A percentile compares a stretch with the other conserved stretches of the same genome.
Conservation (phyloP, 352 stramenopile species). For the Plasmopara muralis region DNA sequence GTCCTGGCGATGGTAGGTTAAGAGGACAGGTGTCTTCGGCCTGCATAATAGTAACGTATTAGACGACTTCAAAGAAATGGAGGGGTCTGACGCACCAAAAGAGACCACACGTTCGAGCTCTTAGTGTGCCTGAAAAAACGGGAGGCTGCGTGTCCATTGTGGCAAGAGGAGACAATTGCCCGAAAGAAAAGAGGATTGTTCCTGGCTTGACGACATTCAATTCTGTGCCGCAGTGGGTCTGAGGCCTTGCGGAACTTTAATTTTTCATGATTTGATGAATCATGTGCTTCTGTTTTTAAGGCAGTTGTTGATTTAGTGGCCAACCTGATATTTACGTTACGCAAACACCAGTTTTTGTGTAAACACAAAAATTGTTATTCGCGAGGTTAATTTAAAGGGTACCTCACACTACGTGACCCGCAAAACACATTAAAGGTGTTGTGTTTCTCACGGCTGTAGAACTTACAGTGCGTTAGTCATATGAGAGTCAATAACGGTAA, state of each 20-base stretch:
- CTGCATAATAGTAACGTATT: conserved; percentile 6
- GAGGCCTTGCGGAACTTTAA: neutral
- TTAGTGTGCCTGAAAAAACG: conserved; percentile 26
- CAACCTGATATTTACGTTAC: conserved; percentile 14
- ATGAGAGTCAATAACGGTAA: neutral
- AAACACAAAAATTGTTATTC: neutral
- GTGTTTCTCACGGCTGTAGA: neutral
- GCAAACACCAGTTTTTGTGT: neutral
- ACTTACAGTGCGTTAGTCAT: neutral
- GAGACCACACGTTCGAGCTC: conserved; percentile 18
- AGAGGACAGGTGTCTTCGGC: conserved; percentile 23
- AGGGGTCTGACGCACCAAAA: conserved; percentile 19
- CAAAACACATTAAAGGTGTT: too few relatives aligned
- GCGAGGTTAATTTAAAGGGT: too few relatives aligned
- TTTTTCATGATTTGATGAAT: conserved; percentile 10
- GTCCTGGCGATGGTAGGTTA: conserved; percentile 24
- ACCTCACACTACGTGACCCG: neutral
- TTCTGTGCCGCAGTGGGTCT: neutral
- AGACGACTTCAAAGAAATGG: conserved; percentile 6
- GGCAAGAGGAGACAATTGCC: conserved; percentile 1
- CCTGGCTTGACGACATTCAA: conserved; percentile 6
- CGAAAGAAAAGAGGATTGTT: conserved; percentile 4
- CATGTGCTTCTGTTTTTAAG: conserved; percentile 16
- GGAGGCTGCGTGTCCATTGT: conserved; percentile 21
- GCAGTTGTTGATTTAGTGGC: conserved; percentile 11